Conservation (phyloP, 2,329 filamentous ascomycete genomes). For the Ambrosiella beaveri region DNA sequence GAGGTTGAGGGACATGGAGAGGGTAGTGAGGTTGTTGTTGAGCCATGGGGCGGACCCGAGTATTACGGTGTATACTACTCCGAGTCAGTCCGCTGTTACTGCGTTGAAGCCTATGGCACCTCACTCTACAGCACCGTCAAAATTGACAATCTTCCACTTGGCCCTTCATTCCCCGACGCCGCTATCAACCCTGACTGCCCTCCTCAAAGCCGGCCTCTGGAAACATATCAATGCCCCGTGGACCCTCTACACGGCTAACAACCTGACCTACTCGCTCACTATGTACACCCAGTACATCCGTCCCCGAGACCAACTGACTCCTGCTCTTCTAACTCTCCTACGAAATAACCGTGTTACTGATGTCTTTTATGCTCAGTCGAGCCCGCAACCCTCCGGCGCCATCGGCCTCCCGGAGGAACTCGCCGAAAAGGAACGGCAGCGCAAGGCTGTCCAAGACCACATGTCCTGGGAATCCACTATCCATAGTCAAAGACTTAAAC, state of each 20-base stretch:
- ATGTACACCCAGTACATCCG: conserved; percentile 40
- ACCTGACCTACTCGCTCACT: conserved; percentile 44
- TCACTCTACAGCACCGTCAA: conserved; percentile 12
- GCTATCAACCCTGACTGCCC: conserved; percentile 34
- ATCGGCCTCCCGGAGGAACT: conserved; percentile 35
- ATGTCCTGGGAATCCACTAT: conserved; percentile 31
- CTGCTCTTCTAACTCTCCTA: conserved; percentile 29
- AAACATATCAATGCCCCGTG: conserved; percentile 43
- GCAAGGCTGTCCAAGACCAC: conserved; percentile 29
- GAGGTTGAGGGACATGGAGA: not conserved
- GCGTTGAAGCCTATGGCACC: not conserved
- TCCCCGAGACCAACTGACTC: not conserved
- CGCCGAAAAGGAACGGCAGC: conserved; percentile 31
- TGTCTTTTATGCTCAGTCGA: conserved; percentile 35
- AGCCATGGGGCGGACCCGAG: conserved; percentile 20
- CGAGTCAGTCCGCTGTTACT: conserved; percentile 21
- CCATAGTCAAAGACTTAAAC: conserved; percentile 29
- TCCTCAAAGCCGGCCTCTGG: conserved; percentile 48
- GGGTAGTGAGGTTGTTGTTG: conserved; percentile 16
- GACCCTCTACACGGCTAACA: conserved; percentile 35
- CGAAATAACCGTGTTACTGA: conserved; percentile 34
- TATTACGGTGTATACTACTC: not conserved
- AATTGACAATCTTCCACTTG: conserved; percentile 36
- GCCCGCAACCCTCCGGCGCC: conserved; percentile 35
- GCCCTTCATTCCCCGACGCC: conserved; percentile 41